Conservation (phyloP, 768 basidiomycete species). For the Auricularia heimuer region DNA sequence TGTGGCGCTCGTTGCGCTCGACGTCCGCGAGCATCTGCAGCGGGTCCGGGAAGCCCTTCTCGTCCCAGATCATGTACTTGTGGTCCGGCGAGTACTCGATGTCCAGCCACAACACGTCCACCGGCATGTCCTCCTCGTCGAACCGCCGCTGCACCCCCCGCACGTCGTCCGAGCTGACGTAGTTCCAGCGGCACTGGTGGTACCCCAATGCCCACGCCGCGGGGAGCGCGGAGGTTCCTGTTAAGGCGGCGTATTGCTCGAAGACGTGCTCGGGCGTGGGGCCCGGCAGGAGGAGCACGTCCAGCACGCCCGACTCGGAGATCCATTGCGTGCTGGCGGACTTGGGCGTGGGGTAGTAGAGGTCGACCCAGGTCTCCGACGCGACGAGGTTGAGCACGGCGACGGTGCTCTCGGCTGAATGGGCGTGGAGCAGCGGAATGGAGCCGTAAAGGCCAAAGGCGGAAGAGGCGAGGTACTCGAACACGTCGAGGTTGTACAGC, state of each 20-base stretch:
- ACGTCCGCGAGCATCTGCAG: constrained; percentile 89
- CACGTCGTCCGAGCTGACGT: constrained; percentile 82
- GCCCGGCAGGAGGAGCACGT: constrained; percentile 88
- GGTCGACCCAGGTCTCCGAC: constrained; percentile 94
- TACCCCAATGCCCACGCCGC: constrained; percentile 87
- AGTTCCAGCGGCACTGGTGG: constrained; percentile 99
- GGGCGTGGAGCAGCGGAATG: constrained; percentile 89
- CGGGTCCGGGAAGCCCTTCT: constrained; percentile 87
- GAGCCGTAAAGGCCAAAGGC: constrained; percentile 81
- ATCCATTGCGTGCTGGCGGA: constrained; percentile 93
- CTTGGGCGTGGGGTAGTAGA: constrained; percentile 54
- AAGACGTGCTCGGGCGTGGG: constrained; percentile 78
- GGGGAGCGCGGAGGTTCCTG: constrained; percentile 81
- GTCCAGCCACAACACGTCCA: constrained; percentile 96
- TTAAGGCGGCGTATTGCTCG: constrained; percentile 73
- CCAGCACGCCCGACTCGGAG: constrained; percentile 93
- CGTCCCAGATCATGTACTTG: constrained; percentile 96
- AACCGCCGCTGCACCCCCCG: constrained; percentile 76
- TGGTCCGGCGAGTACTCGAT: constrained; percentile 92
- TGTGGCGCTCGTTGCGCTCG: constrained; percentile 52
- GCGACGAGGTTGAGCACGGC: constrained; percentile 80
- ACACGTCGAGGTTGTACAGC: constrained; percentile 91
- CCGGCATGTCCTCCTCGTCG: constrained; percentile 89
- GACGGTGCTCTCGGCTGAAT: constrained; percentile 77
- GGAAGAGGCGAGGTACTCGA: constrained; percentile 83